phyloP scores from a whole-genome alignment of 371 early-diverging fungal species.

The Mortierella sp. region DNA sequence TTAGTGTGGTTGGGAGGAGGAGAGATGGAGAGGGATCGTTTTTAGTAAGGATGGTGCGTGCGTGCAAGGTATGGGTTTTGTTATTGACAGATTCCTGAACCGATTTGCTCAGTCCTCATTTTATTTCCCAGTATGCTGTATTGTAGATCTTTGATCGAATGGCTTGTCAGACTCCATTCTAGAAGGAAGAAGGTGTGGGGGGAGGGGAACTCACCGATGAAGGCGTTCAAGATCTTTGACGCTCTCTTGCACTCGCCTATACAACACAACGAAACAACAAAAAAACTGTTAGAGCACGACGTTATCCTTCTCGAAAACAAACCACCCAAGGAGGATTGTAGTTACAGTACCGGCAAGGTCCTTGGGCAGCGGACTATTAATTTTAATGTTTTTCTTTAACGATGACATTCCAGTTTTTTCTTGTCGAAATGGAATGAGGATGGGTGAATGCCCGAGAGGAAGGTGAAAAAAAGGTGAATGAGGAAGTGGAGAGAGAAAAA shows the following conservation, averaged over 20 bases:
- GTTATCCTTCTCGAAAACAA: not conserved
- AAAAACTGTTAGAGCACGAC: not conserved
- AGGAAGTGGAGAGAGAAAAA: not conserved
- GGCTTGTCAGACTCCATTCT: not conserved
- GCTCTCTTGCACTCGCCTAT: conserved; percentile 80
- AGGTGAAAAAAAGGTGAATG: not conserved
- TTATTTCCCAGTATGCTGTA: no score
- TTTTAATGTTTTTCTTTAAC: conserved; percentile 15
- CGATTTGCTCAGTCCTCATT: no score
- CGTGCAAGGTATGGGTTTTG: no score
- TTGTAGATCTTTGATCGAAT: no score
- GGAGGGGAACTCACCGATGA: conserved; percentile 62
- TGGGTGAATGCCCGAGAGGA: no score
- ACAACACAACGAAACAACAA: not conserved
- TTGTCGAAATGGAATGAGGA: not conserved
- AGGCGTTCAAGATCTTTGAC: conserved; percentile 79
- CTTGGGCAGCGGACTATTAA: conserved; percentile 71
- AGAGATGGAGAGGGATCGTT: not conserved
- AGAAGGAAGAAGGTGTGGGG: not conserved
- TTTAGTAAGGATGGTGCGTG: no score
- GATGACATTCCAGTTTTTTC: not conserved
- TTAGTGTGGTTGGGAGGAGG: not conserved
- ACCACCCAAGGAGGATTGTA: not conserved
- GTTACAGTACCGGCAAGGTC: conserved; percentile 61
- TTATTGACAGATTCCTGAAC: no score